Conservation (phyloP, 805 yeast genomes). For the Zygosaccharomyces kombuchaensis region DNA sequence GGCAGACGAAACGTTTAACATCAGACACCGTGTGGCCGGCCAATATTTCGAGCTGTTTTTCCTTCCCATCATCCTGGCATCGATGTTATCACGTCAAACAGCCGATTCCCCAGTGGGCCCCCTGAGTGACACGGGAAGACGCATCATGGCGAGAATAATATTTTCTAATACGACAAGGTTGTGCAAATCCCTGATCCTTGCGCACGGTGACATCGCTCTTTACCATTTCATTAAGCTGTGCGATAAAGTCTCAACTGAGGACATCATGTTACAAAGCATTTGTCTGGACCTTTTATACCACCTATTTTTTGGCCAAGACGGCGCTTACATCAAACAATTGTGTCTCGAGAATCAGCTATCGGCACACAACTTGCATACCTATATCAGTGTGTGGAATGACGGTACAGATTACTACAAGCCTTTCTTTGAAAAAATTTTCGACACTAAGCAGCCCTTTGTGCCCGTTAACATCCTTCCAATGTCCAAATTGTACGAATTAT, state of each 20-base stretch:
- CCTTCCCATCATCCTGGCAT: constrained; percentile 20
- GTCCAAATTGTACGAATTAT: constrained; percentile 14
- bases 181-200: constrained; percentile 35
- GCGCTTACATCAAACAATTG: constrained; percentile 8
- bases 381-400: constrained; percentile 36
- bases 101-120: constrained; percentile 2
- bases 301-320: constrained; percentile 21
- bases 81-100: constrained; percentile 23
- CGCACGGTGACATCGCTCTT: constrained; percentile 37
- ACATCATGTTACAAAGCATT: constrained; percentile 34
- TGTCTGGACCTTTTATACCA: constrained; percentile 33
- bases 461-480: constrained; percentile 7
- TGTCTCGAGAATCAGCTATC: constrained; percentile 27
- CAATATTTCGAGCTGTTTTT: constrained; percentile 23
- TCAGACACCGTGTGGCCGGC: constrained; percentile 21
- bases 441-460: constrained; percentile 19
- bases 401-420: constrained; percentile 25
- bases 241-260: constrained; percentile 32
- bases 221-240: constrained; percentile 37
- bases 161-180: constrained; percentile 23
- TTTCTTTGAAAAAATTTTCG: constrained; percentile 24
- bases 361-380: constrained; percentile 20
- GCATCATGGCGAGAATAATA: constrained; percentile 16
- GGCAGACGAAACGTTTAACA: constrained; percentile 8
- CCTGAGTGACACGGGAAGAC: constrained; percentile 19